Conservation (phyloP, 306 rosid species). For the Trifolium subterraneum region DNA sequence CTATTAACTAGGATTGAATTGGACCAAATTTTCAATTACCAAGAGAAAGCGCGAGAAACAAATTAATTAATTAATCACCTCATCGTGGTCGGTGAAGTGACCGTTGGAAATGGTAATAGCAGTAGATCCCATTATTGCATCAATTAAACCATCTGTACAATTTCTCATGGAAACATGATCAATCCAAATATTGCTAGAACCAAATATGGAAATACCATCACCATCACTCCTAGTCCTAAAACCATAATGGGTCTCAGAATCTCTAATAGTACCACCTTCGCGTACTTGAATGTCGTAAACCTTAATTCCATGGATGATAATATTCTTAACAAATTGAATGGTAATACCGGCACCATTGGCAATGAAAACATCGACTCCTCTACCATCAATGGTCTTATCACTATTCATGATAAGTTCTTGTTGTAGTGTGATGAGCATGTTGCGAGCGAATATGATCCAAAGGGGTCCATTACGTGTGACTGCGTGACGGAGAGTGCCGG, state of each 20-base stretch:
- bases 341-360: constrained; percentile 73
- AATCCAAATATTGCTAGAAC: constrained; percentile 74
- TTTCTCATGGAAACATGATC: constrained; percentile 83
- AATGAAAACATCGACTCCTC: constrained; percentile 65
- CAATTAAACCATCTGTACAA: constrained; percentile 68
- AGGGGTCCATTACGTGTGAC: constrained; percentile 61
- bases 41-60: not conserved
- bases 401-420: constrained; percentile 67
- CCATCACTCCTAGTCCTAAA: constrained; percentile 70
- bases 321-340: constrained; percentile 59
- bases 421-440: constrained; percentile 61
- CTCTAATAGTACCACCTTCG: constrained; percentile 62
- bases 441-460: constrained; percentile 67
- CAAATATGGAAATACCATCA: constrained; percentile 81
- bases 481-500: constrained; percentile 73
- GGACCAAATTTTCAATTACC: not conserved
- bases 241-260: constrained; percentile 59
- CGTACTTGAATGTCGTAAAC: constrained; percentile 48
- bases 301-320: constrained; percentile 68
- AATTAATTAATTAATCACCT: constrained; percentile 40
- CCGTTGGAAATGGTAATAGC: constrained; percentile 81
- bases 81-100: constrained; percentile 77
- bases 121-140: constrained; percentile 78
- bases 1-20: not conserved
- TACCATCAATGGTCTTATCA: constrained; percentile 77